Evolutionary conservation across 163 green algal genomes (phyloP).

Genomic region (Prototheca wickerhamii): DNA sequence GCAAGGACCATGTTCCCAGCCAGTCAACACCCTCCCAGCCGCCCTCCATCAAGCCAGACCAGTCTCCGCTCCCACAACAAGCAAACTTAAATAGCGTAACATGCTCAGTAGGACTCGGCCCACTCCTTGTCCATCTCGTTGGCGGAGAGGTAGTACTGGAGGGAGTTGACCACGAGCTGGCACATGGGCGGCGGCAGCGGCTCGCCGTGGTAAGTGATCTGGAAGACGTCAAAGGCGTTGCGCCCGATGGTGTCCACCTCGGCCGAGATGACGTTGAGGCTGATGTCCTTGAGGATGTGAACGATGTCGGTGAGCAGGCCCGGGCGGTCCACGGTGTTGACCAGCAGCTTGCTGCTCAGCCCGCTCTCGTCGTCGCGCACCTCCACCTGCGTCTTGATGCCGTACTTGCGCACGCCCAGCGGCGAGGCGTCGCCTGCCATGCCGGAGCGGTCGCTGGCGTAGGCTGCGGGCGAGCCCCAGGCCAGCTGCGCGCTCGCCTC

Average conservation of each 20-base stretch:
- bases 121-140: conserved; percentile 48
- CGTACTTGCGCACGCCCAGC: conserved; percentile 16
- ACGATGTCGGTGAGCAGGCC: conserved; percentile 75
- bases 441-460: conserved; percentile 21
- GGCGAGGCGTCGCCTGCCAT: conserved; percentile 15
- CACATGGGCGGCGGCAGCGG: conserved; percentile 74
- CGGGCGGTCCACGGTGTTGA: conserved; percentile 68
- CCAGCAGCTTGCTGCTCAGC: conserved; percentile 36
- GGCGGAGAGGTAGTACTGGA: conserved; percentile 89
- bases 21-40: no score
- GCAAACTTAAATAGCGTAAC: not conserved
- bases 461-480: conserved; percentile 19
- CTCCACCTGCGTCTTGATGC: conserved; percentile 57
- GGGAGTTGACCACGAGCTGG: conserved; percentile 73
- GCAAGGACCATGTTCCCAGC: no score
- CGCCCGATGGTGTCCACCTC: conserved; percentile 77
- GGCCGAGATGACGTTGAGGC: conserved; percentile 89
- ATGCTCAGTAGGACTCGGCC: conserved; percentile 29
- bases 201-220: conserved; percentile 85
- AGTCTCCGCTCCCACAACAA: no score
- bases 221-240: conserved; percentile 79
- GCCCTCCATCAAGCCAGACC: no score
- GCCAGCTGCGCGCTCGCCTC: conserved; percentile 45
- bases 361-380: conserved; percentile 41
- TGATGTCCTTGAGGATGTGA: conserved; percentile 79